Conservation (phyloP, 176 grass and related monocot genomes). For the Ensete ventricosum region DNA sequence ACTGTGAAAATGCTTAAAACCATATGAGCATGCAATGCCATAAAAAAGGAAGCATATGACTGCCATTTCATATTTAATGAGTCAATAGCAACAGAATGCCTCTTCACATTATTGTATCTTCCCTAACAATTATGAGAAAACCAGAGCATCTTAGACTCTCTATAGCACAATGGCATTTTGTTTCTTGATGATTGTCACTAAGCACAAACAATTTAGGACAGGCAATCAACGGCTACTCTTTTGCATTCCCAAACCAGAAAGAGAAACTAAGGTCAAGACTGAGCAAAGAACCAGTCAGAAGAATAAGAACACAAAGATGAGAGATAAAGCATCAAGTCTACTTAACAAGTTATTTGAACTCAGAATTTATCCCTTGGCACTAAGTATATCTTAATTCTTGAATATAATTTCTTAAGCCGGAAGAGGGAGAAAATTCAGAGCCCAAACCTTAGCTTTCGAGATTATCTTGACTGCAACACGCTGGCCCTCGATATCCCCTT, state of each 20-base stretch:
- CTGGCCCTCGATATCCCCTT: slow-evolving; percentile 9
- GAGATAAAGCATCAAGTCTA: neutral
- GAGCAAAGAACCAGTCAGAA: neutral
- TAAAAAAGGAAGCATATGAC: neutral
- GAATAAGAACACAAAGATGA: neutral
- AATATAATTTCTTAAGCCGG: too few relatives aligned
- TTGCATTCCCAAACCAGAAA: neutral
- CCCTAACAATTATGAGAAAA: neutral
- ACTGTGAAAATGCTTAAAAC: neutral
- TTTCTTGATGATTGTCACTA: neutral
- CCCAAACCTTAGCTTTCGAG: slow-evolving; percentile 17
- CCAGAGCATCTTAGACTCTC: neutral
- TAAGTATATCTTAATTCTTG: too few relatives aligned
- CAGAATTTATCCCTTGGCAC: too few relatives aligned
- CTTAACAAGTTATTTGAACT: too few relatives aligned
- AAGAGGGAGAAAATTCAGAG: too few relatives aligned
- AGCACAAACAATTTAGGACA: neutral
- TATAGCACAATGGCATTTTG: too few relatives aligned
- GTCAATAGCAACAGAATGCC: neutral
- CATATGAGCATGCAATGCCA: neutral
- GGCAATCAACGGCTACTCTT: neutral
- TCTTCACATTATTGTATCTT: neutral
- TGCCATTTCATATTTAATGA: neutral
- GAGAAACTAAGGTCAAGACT: neutral
- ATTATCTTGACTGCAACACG: slow-evolving; percentile 18